A percentile compares a stretch with the other conserved stretches of the same genome.
Evolutionary conservation across 1,139 yeast genomes (phyloP).

Genomic region (Protomyces macrosporus): DNA sequence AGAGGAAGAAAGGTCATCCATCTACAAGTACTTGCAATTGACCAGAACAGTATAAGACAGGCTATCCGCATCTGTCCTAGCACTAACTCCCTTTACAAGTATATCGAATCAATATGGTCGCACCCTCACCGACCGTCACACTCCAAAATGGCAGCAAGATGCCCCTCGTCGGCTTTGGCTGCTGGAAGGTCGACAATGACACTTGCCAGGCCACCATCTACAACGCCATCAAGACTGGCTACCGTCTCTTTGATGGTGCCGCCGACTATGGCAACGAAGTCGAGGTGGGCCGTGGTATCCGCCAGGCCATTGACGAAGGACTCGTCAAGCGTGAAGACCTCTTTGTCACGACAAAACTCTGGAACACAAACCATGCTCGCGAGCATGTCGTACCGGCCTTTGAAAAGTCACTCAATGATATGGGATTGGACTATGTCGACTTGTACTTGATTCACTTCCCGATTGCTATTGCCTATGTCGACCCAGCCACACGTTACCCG

Average conservation of each 20-base stretch:
- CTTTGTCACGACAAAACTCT: constrained; percentile 44
- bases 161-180: constrained; percentile 54
- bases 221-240: constrained; percentile 44
- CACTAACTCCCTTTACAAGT: too few species aligned
- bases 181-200: constrained; percentile 32
- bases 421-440: constrained; percentile 57
- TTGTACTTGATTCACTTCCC: constrained; percentile 62
- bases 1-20: too few species aligned
- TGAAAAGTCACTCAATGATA: constrained; percentile 49
- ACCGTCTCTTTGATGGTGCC: constrained; percentile 51
- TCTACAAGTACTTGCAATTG: too few species aligned
- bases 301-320: constrained; percentile 49
- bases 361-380: constrained; percentile 48
- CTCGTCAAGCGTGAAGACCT: constrained; percentile 43
- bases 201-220: constrained; percentile 30
- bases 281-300: constrained; percentile 51
- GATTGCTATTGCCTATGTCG: constrained; percentile 47
- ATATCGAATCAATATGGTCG: not conserved
- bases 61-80: too few species aligned
- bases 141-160: constrained; percentile 42
- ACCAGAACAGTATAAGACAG: too few species aligned
- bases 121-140: constrained; percentile 18
- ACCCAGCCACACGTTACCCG: constrained; percentile 65
- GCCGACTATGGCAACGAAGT: constrained; percentile 50
- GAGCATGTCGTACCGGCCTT: constrained; percentile 48